Evolutionary conservation across 106 monocot species (phyloP).

Genomic region (Xerophyta viscosa): DNA sequence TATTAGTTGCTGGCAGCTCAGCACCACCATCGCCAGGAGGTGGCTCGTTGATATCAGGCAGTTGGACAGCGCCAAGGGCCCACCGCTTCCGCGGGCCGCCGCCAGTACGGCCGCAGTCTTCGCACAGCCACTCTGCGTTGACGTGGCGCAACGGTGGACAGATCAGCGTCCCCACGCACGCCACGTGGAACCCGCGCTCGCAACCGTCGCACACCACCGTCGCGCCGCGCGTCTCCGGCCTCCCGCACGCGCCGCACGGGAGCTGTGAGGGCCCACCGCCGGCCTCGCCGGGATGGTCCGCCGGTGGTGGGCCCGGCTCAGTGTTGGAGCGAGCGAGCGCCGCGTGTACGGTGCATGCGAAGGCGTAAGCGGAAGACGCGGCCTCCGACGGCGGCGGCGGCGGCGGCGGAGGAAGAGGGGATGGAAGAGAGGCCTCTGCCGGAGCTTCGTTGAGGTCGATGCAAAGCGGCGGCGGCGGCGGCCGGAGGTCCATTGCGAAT

Average conservation of each 20-base stretch:
- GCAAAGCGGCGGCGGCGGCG: conserved; percentile 26
- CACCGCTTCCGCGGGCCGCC: conserved; percentile 51
- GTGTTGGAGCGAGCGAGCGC: conserved; percentile 22
- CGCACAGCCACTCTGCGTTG: conserved; percentile 74
- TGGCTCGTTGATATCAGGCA: conserved; percentile 75
- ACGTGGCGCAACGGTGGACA: conserved; percentile 3
- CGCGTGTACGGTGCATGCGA: conserved; percentile 38
- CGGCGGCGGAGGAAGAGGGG: conserved; percentile 12
- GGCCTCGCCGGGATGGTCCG: conserved; percentile 74
- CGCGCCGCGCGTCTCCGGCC: conserved; percentile 35
- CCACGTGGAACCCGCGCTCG: conserved; percentile 84
- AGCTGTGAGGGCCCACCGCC: conserved; percentile 23
- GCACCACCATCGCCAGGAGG: conserved; percentile 40
- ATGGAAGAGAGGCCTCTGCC: conserved; percentile 10
- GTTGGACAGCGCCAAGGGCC: conserved; percentile 44
- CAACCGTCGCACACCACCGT: conserved; percentile 93
- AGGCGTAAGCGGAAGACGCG: not conserved
- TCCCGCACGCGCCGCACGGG: conserved; percentile 50
- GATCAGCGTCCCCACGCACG: conserved; percentile 30
- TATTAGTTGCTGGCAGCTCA: too few species aligned
- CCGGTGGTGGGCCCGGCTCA: conserved; percentile 14
- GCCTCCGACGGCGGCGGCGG: not conserved
- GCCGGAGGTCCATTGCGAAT: conserved; percentile 16
- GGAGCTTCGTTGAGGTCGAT: conserved; percentile 55
- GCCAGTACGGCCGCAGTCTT: conserved; percentile 30